phyloP scores from a whole-genome alignment of 2,329 filamentous ascomycete species.

The Ascochyta rabiei region DNA sequence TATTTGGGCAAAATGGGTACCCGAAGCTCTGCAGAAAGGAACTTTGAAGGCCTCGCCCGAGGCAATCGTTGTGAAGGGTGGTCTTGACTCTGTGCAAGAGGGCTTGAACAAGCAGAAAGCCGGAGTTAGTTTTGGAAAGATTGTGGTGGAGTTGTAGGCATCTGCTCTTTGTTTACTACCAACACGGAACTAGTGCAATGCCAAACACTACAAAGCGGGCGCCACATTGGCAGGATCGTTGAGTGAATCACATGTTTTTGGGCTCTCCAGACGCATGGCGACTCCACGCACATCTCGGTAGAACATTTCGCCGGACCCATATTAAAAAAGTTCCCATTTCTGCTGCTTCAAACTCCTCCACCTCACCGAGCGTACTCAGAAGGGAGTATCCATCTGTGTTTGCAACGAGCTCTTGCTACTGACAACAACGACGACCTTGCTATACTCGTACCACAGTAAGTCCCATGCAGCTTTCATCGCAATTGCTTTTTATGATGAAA shows the following conservation, averaged over 20 bases:
- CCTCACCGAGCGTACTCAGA: neutral
- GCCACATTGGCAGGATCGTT: too few relatives aligned
- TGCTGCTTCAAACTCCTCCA: neutral
- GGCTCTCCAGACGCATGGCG: neutral
- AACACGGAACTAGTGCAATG: too few relatives aligned
- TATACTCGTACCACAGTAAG: neutral
- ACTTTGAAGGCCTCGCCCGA: slow-evolving; percentile 40
- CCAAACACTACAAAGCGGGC: too few relatives aligned
- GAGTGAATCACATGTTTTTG: neutral
- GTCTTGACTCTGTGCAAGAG: slow-evolving; percentile 37
- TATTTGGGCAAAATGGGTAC: slow-evolving; percentile 44
- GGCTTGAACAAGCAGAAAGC: slow-evolving; percentile 36
- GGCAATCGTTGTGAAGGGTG: slow-evolving; percentile 37
- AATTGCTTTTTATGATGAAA: slow-evolving; percentile 15
- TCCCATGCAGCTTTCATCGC: neutral
- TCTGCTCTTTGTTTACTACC: too few relatives aligned
- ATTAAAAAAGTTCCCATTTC: slow-evolving; percentile 7
- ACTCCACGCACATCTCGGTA: neutral
- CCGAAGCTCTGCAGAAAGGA: slow-evolving; percentile 39
- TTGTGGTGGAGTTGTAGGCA: slow-evolving; percentile 36
- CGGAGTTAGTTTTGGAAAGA: slow-evolving; percentile 44
- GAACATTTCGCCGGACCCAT: slow-evolving; percentile 13
- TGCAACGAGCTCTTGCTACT: neutral
- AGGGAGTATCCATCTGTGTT: slow-evolving; percentile 6
- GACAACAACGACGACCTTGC: neutral